A percentile compares a stretch with the other conserved stretches of the same genome.
phyloP scores from a whole-genome alignment of 306 rosid species.

The Biancaea sappan region DNA sequence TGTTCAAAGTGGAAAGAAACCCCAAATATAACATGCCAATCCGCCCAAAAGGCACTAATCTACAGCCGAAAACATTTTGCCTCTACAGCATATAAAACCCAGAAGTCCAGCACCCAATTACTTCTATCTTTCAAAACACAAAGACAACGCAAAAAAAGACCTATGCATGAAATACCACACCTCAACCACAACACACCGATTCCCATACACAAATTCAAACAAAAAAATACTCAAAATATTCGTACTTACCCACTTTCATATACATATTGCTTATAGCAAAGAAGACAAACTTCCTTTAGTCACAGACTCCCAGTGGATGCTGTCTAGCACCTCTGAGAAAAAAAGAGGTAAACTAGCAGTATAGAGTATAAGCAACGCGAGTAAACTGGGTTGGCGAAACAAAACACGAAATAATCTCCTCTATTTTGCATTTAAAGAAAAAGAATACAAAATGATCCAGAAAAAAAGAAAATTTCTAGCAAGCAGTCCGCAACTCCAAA shows the following conservation, averaged over 20 bases:
- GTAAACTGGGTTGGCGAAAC: background rate
- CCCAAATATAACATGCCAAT: background rate
- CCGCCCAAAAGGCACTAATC: background rate
- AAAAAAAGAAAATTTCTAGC: too few relatives aligned
- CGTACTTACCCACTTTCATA: slow-evolving; percentile 8
- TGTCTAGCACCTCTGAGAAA: slow-evolving; percentile 25
- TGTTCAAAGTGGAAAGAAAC: background rate
- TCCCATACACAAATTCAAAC: background rate
- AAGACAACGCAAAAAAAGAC: slow-evolving; percentile 2
- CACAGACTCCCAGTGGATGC: slow-evolving; percentile 31
- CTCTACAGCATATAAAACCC: slow-evolving; percentile 20
- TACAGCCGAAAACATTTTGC: background rate
- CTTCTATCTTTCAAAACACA: background rate
- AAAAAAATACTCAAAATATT: background rate
- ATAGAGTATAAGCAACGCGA: slow-evolving; percentile 11
- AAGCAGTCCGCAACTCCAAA: slow-evolving; percentile 5
- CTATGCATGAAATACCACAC: background rate
- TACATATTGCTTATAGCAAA: background rate
- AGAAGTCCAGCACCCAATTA: slow-evolving; percentile 14
- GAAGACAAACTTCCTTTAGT: background rate
- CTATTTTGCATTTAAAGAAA: slow-evolving; percentile 9
- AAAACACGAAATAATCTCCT: background rate
- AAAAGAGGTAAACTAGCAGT: background rate
- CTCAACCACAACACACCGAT: background rate
- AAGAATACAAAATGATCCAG: background rate